Evolutionary conservation across 1,284 basidiomycete genomes (phyloP), one percentile per base, ranked within the genome.

Genomic region (Moesziomyces aphidis): DNA sequence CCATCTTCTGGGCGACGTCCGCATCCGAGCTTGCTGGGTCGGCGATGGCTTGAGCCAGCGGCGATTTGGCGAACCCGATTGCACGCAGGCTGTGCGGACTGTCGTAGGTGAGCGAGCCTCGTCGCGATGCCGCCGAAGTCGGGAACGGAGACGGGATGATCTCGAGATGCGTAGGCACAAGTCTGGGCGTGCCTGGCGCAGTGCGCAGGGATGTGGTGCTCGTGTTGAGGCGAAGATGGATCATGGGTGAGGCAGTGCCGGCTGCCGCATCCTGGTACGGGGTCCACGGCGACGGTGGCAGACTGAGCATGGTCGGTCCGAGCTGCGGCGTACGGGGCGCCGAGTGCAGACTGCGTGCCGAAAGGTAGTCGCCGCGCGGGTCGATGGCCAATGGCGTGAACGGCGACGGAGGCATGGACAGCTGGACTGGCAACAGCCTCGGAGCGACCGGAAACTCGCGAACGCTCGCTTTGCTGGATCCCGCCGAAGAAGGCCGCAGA

Each of bases 261-360:
- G 39, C 47, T 19, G 61, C 45, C 42, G 59, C 15, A 17, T 66
- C 59, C 23, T 55, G 51, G 36, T 72, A 71, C 6, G 70, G 74
- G 19, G 76, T 73, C 79, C 79, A 81, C 1, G 79, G 79, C 19
- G 79, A 81, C 22, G 79, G 78, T 3, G 79, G 79, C 22, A 80
- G 34, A 47, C 73, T 76, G 45, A 81, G 66, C 51, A 77, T 59
- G 0, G 79, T 81, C 5, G 79, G 73, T 2, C 26, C 76, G 31
- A 80, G 50, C 26, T 67, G 61, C 23, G 79, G 78, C 24, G 76
- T 76, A 17, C 66, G 53, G 4, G 77, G 76, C 31, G 71, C 58
- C 22, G 65, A n/a, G 19, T 63, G 65, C 5, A 74, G 15, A 15
- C 21, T 28, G 28, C 67, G 61, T 24, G 72, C 59, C 5, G 75